Evolutionary conservation across 345 rosid genomes (phyloP).

Genomic region (Salix caprea): DNA sequence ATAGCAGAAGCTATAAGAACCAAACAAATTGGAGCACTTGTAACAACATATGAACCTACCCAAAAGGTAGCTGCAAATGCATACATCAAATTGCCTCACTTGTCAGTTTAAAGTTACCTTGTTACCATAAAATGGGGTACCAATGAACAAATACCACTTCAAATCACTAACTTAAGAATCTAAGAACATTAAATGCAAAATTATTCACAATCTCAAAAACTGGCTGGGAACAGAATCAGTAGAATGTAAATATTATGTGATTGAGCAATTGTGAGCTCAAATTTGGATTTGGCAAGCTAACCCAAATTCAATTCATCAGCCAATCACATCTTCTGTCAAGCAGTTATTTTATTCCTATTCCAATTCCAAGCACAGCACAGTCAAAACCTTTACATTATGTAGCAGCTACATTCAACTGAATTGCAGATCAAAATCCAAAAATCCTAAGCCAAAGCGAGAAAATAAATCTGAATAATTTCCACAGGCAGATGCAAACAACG

Average conservation of each 20-base stretch:
- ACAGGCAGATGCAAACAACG: not conserved
- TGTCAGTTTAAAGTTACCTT: not conserved
- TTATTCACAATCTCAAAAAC: not conserved
- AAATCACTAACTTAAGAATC: not conserved
- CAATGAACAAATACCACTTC: not conserved
- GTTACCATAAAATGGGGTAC: not conserved
- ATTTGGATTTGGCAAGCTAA: not conserved
- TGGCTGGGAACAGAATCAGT: not conserved
- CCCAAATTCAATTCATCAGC: not conserved
- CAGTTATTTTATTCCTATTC: not conserved
- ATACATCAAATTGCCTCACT: not conserved
- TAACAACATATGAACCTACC: no score
- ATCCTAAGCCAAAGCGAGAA: not conserved
- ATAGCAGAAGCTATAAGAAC: not conserved
- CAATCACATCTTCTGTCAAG: not conserved
- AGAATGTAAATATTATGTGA: not conserved
- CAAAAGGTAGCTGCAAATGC: no score
- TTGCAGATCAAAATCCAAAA: not conserved
- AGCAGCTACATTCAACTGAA: not conserved
- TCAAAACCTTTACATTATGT: not conserved
- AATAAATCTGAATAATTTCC: not conserved
- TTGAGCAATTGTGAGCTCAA: not conserved
- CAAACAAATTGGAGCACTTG: not conserved
- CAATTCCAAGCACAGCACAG: not conserved
- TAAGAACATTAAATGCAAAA: not conserved